Base-by-base conservation (phyloP, 2,329 filamentous ascomycete species). In the Pestalotiopsis sp. region DNA sequence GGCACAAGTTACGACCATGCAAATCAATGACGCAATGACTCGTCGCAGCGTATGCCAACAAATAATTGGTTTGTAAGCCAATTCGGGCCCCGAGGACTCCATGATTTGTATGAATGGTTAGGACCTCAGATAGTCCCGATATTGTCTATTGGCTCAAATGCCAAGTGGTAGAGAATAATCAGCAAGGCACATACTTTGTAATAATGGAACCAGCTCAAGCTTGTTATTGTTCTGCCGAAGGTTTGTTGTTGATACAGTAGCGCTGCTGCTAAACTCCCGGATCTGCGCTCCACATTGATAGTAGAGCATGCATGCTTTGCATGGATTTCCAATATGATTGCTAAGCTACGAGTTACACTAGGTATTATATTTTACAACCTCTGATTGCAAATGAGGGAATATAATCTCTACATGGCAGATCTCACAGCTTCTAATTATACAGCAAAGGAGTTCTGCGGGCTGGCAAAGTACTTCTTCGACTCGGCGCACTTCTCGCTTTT, bases 401-500 rank as follows among this genome's bases (percentile, higher is more conserved):
- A n/a, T n/a, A 9, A 35, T 9, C 30, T 20, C 44, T n/a, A 20
- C 7, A n/a, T n/a, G n/a, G 10, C 17, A 52, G 3, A n/a, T 52
- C 10, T n/a, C 22, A 20, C 44, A n/a, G 20, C 17, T 52, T 10
- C 58, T 13, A 17, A 61, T 39, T 69, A 77, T 38, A 73, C 70
- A 3, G 71, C 73, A 55, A 75, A 70, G 3, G 75, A 69, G 40
- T 74, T 76, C 66, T 76, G 71, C 55, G 68, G 71, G 3, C 72
- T 74, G 20, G 85, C 85, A 76, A 91, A 91, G 78, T 91, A 91
- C 73, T 86, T 88, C 80, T 92, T 92, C 65, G 90, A 91, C 80
- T 94, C 94, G 66, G 91, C 80, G 80, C 96, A 99, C 74, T 91
- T 88, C 75, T 97, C 93, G 77, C 92, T 98, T 80, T 89, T 94